phyloP scores from a whole-genome alignment of 495 filamentous ascomycete species.

The Neurospora tetrasperma region DNA sequence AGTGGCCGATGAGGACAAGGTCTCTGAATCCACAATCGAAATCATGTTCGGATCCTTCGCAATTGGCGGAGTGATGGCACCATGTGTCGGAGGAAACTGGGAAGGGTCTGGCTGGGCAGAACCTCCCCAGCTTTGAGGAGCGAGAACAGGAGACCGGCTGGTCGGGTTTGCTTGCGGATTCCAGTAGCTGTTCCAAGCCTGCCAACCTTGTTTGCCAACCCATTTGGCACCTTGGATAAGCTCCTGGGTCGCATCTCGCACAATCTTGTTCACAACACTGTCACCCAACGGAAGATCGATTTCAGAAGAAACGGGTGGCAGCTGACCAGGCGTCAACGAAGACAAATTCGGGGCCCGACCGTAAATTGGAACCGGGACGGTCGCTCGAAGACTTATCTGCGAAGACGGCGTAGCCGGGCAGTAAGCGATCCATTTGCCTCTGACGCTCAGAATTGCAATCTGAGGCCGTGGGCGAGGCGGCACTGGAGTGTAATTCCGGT shows the following conservation, averaged over 20 bases:
- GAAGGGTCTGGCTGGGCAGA: conserved; percentile 25
- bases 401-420: conserved; percentile 66
- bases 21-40: conserved; percentile 73
- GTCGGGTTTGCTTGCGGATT: conserved; percentile 39
- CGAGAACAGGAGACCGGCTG: conserved; percentile 25
- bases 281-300: conserved; percentile 72
- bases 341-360: conserved; percentile 56
- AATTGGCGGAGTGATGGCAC: conserved; percentile 36
- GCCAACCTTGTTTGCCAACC: conserved; percentile 75
- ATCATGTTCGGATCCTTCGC: conserved; percentile 65
- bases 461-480: conserved; percentile 35
- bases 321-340: conserved; percentile 59
- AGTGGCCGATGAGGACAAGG: conserved; percentile 35
- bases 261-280: conserved; percentile 72
- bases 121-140: conserved; percentile 24
- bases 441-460: conserved; percentile 62
- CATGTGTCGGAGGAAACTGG: conserved; percentile 72
- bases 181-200: conserved; percentile 87
- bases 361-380: conserved; percentile 33
- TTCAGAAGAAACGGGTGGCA: conserved; percentile 62
- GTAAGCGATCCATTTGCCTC: conserved; percentile 74
- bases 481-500: conserved; percentile 25
- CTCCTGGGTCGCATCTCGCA: conserved; percentile 81
- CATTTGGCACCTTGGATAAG: conserved; percentile 80
- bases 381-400: conserved; percentile 56